These are phyloP conservation scores for Candida frijolesensis DNA, from an alignment of 1,139 yeast species.

Conservation along the genomic window DNA sequence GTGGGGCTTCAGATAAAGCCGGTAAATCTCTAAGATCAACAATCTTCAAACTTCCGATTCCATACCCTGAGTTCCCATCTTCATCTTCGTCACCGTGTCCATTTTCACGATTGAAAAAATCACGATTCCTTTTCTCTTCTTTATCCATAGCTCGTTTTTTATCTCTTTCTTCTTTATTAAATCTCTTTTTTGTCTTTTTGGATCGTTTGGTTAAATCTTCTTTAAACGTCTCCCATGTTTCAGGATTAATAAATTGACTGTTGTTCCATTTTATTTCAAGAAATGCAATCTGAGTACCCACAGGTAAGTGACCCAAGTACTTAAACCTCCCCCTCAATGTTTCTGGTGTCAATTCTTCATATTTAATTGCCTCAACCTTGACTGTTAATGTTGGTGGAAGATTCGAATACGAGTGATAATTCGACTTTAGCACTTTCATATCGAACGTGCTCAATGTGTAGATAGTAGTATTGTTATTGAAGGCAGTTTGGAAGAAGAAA, in stretches of 20 bases:
- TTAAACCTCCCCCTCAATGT: slow-evolving; percentile 62
- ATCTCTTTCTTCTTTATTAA: slow-evolving; percentile 66
- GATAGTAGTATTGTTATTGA: slow-evolving; percentile 57
- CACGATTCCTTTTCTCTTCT: slow-evolving; percentile 59
- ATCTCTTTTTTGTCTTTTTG: slow-evolving; percentile 52
- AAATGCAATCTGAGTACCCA: slow-evolving; percentile 82
- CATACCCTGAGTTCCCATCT: slow-evolving; percentile 17
- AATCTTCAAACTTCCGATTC: slow-evolving; percentile 35
- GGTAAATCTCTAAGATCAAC: slow-evolving; percentile 26
- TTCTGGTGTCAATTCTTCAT: slow-evolving; percentile 60
- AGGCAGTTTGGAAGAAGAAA: slow-evolving; percentile 68
- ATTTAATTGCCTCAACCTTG: slow-evolving; percentile 68
- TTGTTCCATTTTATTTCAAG: slow-evolving; percentile 82
- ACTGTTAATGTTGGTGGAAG: slow-evolving; percentile 69
- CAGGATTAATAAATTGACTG: slow-evolving; percentile 43
- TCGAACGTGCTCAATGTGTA: slow-evolving; percentile 80
- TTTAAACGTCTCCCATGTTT: slow-evolving; percentile 57
- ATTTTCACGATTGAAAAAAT: slow-evolving; percentile 62
- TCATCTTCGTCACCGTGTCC: slow-evolving; percentile 24
- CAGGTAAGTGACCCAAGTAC: slow-evolving; percentile 78
- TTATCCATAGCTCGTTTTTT: slow-evolving; percentile 59
- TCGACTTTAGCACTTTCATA: slow-evolving; percentile 65
- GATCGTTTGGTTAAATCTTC: slow-evolving; percentile 65
- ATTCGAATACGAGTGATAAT: slow-evolving; percentile 59
- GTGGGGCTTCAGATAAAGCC: slow-evolving; percentile 9